Evolutionary conservation across 164 flowering plant species (phyloP), one percentile per base, ranked within the genome.

Genomic region (Houttuynia cordata): DNA sequence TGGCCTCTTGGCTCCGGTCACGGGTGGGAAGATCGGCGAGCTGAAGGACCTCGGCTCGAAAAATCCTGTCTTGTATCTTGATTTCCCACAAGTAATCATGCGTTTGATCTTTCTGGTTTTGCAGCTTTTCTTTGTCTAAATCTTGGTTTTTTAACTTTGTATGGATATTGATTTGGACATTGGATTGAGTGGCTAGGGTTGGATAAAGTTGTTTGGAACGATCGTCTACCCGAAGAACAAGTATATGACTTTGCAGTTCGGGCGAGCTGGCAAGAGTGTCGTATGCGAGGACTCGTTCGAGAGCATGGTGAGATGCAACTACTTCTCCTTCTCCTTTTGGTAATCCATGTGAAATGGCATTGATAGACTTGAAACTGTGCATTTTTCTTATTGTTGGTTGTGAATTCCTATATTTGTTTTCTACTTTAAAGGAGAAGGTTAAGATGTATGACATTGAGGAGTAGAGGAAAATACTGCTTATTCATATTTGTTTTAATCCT

Each of bases 191-290:
- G 45, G 34, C 1, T 66, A 92, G 98, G 98, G 97, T 51, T 77
- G 71, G 59, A 79, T 93, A 92, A 93, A 93, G 78, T 67, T 93
- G 81, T 90, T 93, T 73, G 98, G 98, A 47, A 90, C 97, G 7
- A 86, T 93, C 21, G 77, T 84, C 24, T 90, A 81, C 68, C 97
- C 97, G 18, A 75, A 88, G 78, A 93, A 93, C 70, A 76, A 84
- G 69, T 93, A 90, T 58, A 65, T 93, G 79, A 86, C 96, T 0
- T 56, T 93, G 71, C 97, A 88, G 66, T 90, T 93, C 67, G 82
- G 91, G 3, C 76, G 67, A 75, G 84, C 87, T 41, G 88, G 95
- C 34, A 93, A 88, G 79, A 84, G 71, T 74, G 96, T 90, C 0
- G 76, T 71, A 69, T 88, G 97, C 53, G 99, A 90, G 58, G 96